Percentiles rank a stretch among this genome's conserved stretches.
phyloP scores from a whole-genome alignment of 345 rosid species.

The Linum tenue region DNA sequence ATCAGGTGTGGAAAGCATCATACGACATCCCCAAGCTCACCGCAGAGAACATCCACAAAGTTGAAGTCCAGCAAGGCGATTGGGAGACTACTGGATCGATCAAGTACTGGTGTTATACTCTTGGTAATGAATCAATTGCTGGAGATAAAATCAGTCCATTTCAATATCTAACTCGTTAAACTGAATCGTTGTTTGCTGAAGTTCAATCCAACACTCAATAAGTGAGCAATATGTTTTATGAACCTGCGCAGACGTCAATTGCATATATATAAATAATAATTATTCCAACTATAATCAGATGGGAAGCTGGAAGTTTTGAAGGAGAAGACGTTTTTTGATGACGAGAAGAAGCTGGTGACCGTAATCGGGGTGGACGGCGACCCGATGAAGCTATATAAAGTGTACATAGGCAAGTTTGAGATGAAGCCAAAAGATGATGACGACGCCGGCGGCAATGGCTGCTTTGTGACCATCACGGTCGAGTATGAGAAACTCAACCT shows the following conservation, averaged over 20 bases:
- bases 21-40: conserved; percentile 13
- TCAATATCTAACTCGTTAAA: too few relatives aligned
- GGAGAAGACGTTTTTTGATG: conserved; percentile 20
- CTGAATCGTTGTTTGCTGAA: too few relatives aligned
- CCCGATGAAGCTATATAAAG: conserved; percentile 20
- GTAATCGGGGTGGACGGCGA: conserved; percentile 26
- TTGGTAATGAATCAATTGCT: neutral
- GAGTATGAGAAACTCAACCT: conserved; percentile 27
- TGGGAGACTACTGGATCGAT: conserved; percentile 27
- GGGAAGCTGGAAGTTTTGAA: conserved; percentile 23
- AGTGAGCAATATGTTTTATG: too few relatives aligned
- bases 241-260: too few relatives aligned
- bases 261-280: too few relatives aligned
- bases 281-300: conserved; percentile 13
- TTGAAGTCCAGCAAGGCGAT: conserved; percentile 29
- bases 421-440: conserved; percentile 3
- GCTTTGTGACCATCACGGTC: conserved; percentile 6
- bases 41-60: conserved; percentile 13
- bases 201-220: too few relatives aligned
- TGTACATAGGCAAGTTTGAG: conserved; percentile 9
- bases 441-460: neutral
- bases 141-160: too few relatives aligned
- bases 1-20: conserved; percentile 4
- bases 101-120: conserved; percentile 15
- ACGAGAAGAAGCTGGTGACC: conserved; percentile 13